Percentiles rank a stretch among this genome's conserved stretches.
Evolutionary conservation across 139 green algal species (phyloP).

Genomic region (Coelastrella sp.): DNA sequence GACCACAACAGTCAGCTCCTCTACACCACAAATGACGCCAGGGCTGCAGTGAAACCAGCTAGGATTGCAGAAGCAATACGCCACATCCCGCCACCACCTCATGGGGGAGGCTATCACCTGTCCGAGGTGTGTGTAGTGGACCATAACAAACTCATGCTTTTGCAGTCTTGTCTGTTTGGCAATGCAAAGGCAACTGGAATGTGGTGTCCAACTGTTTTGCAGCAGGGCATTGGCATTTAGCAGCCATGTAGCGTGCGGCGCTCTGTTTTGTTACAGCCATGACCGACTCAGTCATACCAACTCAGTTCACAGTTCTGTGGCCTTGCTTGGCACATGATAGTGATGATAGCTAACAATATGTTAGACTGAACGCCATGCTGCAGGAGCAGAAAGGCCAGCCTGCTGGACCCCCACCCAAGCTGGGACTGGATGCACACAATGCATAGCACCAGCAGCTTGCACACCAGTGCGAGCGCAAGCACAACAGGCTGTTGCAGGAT

Average conservation of each 20-base stretch:
- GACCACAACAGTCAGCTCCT: slow-evolving; percentile 4
- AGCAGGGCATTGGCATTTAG: too few relatives aligned
- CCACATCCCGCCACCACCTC: neutral
- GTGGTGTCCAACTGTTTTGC: too few relatives aligned
- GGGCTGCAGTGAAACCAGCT: neutral
- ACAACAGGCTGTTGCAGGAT: neutral
- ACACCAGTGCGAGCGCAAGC: too few relatives aligned
- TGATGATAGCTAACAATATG: neutral
- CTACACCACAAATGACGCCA: neutral
- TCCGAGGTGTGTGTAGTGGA: neutral
- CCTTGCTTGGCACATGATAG: neutral
- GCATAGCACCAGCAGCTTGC: too few relatives aligned
- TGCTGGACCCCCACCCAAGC: neutral
- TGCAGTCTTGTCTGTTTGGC: too few relatives aligned
- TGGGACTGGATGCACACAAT: neutral
- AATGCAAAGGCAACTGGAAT: too few relatives aligned
- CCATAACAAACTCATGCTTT: neutral
- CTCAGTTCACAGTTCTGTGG: neutral
- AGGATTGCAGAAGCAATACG: neutral
- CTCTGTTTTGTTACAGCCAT: too few relatives aligned
- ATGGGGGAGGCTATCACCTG: neutral
- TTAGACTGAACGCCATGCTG: neutral
- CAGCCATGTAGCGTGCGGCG: too few relatives aligned
- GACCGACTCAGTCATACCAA: too few relatives aligned
- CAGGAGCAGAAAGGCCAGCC: neutral